These are phyloP conservation scores for Aspergillus fischeri DNA, from an alignment of 2,329 filamentous ascomycete species.

Conservation along the genomic window DNA sequence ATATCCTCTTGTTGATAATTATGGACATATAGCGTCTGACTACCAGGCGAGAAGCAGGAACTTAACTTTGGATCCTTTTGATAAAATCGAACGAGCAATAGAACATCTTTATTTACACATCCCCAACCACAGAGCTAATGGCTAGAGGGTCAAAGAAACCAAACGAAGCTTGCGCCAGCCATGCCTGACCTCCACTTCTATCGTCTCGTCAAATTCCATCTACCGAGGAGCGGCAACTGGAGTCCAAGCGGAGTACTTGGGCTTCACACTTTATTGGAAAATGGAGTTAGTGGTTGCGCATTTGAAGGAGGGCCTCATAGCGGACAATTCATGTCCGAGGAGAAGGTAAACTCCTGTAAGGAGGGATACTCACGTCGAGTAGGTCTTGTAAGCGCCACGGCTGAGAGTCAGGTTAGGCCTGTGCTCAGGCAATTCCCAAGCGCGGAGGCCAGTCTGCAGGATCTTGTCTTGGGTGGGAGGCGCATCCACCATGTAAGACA, in stretches of 20 bases:
- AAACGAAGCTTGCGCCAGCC: background rate
- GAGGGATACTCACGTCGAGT: slow-evolving; percentile 73
- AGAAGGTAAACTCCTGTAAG: background rate
- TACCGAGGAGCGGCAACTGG: slow-evolving; percentile 35
- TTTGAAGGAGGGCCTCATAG: background rate
- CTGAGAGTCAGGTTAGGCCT: slow-evolving; percentile 71
- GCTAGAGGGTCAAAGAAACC: slow-evolving; percentile 1
- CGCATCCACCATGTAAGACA: slow-evolving; percentile 87
- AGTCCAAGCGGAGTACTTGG: slow-evolving; percentile 34
- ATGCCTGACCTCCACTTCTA: background rate
- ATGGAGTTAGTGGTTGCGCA: slow-evolving; percentile 8
- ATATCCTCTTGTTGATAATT: slow-evolving; percentile 14
- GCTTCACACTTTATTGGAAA: slow-evolving; percentile 21
- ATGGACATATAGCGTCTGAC: background rate
- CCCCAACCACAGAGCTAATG: slow-evolving; percentile 12
- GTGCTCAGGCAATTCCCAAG: slow-evolving; percentile 73
- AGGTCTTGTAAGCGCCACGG: slow-evolving; percentile 82
- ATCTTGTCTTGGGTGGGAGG: slow-evolving; percentile 74
- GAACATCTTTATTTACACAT: slow-evolving; percentile 37
- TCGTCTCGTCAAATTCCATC: slow-evolving; percentile 9
- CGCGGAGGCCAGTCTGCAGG: slow-evolving; percentile 61
- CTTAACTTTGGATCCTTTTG: background rate
- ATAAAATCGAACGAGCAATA: slow-evolving; percentile 20
- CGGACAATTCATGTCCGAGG: background rate
- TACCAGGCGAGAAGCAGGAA: background rate